These are phyloP conservation scores for Effrenium voratum DNA, from an alignment of 73 alveolate genomes.

Conservation along the genomic window DNA sequence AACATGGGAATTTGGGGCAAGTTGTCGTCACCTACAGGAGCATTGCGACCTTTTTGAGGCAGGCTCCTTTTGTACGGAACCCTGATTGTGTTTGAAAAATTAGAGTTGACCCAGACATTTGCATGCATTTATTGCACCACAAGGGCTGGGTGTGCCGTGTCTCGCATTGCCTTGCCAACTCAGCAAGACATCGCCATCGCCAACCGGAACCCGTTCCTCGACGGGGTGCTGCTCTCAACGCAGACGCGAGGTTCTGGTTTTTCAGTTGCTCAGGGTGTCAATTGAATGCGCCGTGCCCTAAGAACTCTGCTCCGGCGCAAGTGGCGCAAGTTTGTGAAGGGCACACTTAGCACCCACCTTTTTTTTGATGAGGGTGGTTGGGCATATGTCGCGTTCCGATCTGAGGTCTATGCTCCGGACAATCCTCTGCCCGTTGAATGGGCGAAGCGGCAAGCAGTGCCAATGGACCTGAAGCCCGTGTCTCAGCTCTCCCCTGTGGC, in stretches of 20 bases:
- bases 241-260: no score
- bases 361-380: no score
- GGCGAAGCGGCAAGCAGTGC: conserved; percentile 9
- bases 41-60: neutral
- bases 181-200: conserved; percentile 41
- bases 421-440: neutral
- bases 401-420: conserved; percentile 35
- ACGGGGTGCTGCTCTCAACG: conserved; percentile 5
- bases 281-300: no score
- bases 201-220: conserved; percentile 50
- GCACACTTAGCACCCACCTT: no score
- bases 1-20: neutral
- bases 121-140: no score
- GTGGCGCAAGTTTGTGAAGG: no score
- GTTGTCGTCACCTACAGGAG: neutral
- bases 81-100: no score
- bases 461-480: conserved; percentile 18
- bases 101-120: no score
- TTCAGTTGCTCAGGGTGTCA: no score
- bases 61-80: neutral
- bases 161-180: neutral
- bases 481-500: neutral
- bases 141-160: no score
- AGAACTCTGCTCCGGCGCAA: no score
- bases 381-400: no score